A percentile compares a stretch with the other conserved stretches of the same genome.
Conservation (phyloP, 805 yeast genomes). For the Phaffomyces antillensis region DNA sequence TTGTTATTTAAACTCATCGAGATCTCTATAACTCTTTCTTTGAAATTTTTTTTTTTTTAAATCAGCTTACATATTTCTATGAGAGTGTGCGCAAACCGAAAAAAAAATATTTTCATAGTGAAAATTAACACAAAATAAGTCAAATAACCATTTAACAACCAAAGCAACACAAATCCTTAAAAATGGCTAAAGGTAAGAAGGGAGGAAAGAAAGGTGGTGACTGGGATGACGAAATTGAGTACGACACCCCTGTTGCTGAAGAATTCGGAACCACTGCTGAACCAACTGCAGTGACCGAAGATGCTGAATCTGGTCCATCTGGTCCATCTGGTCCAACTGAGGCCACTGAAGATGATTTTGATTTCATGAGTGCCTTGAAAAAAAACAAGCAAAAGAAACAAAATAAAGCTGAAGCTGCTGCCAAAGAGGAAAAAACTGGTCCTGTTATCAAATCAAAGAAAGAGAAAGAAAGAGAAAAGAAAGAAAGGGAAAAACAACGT, state of each 20-base stretch:
- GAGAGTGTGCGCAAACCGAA: not conserved
- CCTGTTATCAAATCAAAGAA: conserved; percentile 84
- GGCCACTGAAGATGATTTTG: conserved; percentile 39
- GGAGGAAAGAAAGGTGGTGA: conserved; percentile 57
- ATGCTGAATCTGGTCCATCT: conserved; percentile 12
- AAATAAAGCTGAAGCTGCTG: conserved; percentile 54
- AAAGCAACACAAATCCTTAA: not conserved
- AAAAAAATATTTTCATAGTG: not conserved
- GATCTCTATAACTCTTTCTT: too few relatives aligned
- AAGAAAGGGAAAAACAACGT: conserved; percentile 82
- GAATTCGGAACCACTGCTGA: conserved; percentile 41
- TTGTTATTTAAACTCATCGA: not conserved
- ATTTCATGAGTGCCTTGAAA: conserved; percentile 78
- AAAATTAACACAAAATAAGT: not conserved
- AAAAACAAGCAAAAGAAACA: conserved; percentile 71
- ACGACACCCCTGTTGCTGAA: conserved; percentile 44
- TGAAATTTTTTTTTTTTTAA: not conserved
- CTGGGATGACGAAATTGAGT: conserved; percentile 72
- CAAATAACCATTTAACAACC: not conserved
- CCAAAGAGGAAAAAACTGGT: conserved; percentile 39
- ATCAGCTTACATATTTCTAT: too few relatives aligned
- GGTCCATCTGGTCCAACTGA: conserved; percentile 26
- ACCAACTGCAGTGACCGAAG: conserved; percentile 15
- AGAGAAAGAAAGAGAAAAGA: conserved; percentile 92
- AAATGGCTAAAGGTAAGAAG: conserved; percentile 49